These are phyloP conservation scores for Solanum paucissectum DNA, from an alignment of 257 asterid genomes.

Conservation along the genomic window DNA sequence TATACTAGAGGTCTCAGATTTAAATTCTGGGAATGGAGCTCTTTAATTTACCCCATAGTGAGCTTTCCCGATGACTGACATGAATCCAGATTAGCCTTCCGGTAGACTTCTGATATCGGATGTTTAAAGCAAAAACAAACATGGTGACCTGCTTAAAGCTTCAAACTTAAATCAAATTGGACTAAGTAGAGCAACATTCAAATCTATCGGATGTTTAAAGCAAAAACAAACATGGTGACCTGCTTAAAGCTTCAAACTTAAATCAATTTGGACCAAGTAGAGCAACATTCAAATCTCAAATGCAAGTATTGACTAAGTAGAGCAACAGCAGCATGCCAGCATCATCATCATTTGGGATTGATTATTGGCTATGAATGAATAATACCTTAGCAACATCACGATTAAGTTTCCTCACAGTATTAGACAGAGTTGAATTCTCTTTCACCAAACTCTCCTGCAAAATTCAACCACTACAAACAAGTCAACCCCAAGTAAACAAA, in stretches of 20 bases:
- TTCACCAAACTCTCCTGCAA: slow-evolving; percentile 22
- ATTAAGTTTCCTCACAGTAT: slow-evolving; percentile 33
- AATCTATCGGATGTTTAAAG: neutral
- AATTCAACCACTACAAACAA: neutral
- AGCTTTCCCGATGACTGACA: neutral
- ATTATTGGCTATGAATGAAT: neutral
- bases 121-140: neutral
- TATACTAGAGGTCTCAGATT: neutral
- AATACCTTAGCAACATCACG: slow-evolving; percentile 37
- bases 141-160: neutral
- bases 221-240: neutral
- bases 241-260: neutral
- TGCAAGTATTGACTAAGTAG: neutral
- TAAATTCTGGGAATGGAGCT: neutral
- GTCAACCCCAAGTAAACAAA: neutral
- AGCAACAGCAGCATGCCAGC: neutral
- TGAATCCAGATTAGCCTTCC: neutral
- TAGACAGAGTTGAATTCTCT: slow-evolving; percentile 25
- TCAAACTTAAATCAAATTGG: neutral
- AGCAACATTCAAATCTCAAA: neutral
- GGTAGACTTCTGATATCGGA: neutral
- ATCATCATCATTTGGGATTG: neutral
- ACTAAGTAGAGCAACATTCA: neutral
- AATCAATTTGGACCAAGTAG: too few species aligned
- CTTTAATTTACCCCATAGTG: neutral